Evolutionary conservation across 192 early-diverging fungal species (phyloP).

Genomic region (Backusella westeae): DNA sequence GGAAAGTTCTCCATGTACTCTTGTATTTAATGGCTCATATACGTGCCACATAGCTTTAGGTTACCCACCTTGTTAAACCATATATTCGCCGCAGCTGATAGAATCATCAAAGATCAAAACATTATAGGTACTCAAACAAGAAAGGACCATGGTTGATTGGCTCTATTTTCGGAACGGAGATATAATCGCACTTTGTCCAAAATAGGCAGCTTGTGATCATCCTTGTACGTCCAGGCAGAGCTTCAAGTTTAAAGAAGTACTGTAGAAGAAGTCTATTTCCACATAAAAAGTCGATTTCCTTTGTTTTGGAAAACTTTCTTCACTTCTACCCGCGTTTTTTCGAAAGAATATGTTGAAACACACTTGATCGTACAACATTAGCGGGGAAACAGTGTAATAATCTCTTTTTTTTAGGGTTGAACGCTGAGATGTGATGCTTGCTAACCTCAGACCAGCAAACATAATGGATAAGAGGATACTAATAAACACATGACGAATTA

Average conservation of each 20-base stretch:
- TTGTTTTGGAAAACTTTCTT: not conserved
- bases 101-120: not conserved
- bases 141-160: not conserved
- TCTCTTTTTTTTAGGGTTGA: constrained; percentile 12
- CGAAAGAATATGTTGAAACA: not conserved
- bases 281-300: not conserved
- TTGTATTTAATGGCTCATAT: not conserved
- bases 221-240: not conserved
- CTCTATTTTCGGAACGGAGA: not conserved
- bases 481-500: constrained; percentile 18
- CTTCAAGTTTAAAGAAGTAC: constrained; percentile 7
- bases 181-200: not conserved
- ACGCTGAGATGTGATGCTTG: constrained; percentile 1
- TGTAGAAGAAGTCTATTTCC: not conserved
- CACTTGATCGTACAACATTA: not conserved
- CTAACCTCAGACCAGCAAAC: constrained; percentile 20
- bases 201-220: not conserved
- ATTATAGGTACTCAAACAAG: not conserved
- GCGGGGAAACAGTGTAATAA: not conserved
- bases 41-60: not conserved
- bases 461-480: constrained; percentile 9
- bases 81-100: not conserved
- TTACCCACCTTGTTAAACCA: not conserved
- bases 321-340: not conserved
- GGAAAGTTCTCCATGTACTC: not conserved